Evolutionary conservation across 306 rosid species (phyloP).

Genomic region (Castanopsis chinensis): DNA sequence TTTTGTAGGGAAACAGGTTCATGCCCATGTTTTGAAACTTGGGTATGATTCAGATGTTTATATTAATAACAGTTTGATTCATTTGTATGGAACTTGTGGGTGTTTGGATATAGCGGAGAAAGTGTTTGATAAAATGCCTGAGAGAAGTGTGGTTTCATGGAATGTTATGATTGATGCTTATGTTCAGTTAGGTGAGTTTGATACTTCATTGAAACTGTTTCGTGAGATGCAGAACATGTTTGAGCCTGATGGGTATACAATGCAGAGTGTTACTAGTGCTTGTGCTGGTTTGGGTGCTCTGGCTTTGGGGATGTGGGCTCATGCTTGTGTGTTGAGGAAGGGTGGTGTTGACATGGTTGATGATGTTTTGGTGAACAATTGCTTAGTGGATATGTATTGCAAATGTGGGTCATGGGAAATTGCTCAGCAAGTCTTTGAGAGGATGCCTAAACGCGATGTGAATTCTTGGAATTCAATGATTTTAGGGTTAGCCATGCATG

Average conservation of each 20-base stretch:
- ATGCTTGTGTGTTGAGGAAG: slow-evolving; percentile 59
- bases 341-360: slow-evolving; percentile 15
- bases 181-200: slow-evolving; percentile 50
- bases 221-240: slow-evolving; percentile 48
- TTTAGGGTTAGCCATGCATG: slow-evolving; percentile 66
- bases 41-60: slow-evolving; percentile 62
- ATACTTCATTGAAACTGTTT: slow-evolving; percentile 50
- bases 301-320: slow-evolving; percentile 79
- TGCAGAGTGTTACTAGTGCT: slow-evolving; percentile 72
- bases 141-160: slow-evolving; percentile 72
- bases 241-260: slow-evolving; percentile 73
- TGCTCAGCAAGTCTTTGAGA: slow-evolving; percentile 63
- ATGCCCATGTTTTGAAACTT: slow-evolving; percentile 53
- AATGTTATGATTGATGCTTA: slow-evolving; percentile 67
- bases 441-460: slow-evolving; percentile 50
- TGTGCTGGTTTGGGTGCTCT: slow-evolving; percentile 75
- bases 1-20: slow-evolving; percentile 70
- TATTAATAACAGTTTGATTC: slow-evolving; percentile 71
- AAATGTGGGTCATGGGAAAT: slow-evolving; percentile 67
- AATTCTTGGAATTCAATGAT: slow-evolving; percentile 76
- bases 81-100: slow-evolving; percentile 70
- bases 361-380: slow-evolving; percentile 53
- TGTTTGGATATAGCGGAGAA: slow-evolving; percentile 52
- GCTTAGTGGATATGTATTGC: slow-evolving; percentile 79
- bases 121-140: slow-evolving; percentile 49